These are phyloP conservation scores for Raffaelea ambrosiae DNA, from an alignment of 2,329 filamentous ascomycete genomes.

Conservation along the genomic window DNA sequence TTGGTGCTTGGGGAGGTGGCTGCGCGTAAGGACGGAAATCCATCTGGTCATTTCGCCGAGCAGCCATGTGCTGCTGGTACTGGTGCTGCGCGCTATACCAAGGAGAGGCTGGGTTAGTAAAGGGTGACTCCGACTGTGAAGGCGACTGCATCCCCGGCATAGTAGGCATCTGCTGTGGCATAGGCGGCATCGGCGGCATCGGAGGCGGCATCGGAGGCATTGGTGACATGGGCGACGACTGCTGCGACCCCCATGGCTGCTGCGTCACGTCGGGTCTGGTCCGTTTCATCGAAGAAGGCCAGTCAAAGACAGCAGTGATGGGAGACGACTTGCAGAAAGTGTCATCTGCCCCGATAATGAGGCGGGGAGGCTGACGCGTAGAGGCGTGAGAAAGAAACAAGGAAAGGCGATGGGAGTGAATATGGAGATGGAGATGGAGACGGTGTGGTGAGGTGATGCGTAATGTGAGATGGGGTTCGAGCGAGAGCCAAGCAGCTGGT, in stretches of 20 bases:
- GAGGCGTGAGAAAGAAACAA: no score
- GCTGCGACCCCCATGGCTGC: constrained; percentile 14
- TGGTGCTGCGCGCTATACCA: constrained; percentile 33
- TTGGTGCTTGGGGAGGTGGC: constrained; percentile 18
- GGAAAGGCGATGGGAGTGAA: no score
- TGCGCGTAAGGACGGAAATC: constrained; percentile 16
- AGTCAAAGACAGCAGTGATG: background rate
- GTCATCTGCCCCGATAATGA: no score
- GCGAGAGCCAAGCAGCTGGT: background rate
- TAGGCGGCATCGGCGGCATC: constrained; percentile 16
- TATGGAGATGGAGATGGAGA: background rate
- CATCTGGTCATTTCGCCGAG: constrained; percentile 18
- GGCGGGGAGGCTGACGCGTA: no score
- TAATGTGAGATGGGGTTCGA: background rate
- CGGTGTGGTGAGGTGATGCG: background rate
- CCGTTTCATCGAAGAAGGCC: constrained; percentile 14
- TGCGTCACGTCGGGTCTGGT: constrained; percentile 13
- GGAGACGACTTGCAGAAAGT: background rate
- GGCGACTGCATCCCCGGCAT: background rate
- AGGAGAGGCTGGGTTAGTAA: constrained; percentile 25
- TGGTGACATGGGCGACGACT: constrained; percentile 13
- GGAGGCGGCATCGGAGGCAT: constrained; percentile 12
- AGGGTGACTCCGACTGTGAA: constrained; percentile 4
- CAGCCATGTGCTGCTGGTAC: constrained; percentile 37
- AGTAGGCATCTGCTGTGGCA: constrained; percentile 15